Evolutionary conservation across 371 early-diverging fungal species (phyloP), one percentile per base, ranked within the genome.

Genomic region (Mucor ambiguus): DNA sequence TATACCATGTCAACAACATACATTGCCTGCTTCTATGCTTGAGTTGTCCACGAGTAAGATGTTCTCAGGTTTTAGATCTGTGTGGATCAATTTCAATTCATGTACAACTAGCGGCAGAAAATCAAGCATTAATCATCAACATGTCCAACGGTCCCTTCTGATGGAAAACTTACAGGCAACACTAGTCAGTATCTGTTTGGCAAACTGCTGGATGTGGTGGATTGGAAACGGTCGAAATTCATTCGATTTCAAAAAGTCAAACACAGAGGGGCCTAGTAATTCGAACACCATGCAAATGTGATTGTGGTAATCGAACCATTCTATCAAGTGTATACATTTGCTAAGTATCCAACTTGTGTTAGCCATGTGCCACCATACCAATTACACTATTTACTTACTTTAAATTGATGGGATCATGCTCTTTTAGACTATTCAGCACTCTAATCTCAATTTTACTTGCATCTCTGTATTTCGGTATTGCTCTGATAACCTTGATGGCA

Each of bases 281-380:
- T 94, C 96, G 81, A 98, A 98, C 49, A 96, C 96, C 96, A 98
- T 96, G 79, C 98, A 98, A 3, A 94, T 91, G 78, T 98, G 98
- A 73, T 93, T 93, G 46, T 90, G 85, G 76, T 88, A 89, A 67
- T 95, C 94, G 76, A 97, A 96, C 62, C 80, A 84, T 64, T 90
- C 87, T 52, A 88, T 73, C 44, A 97, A 74, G 55, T 92, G 94
- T 67, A 95, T 94, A 79, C 87, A 87, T 80, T 85, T 82, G 61
- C 87, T 87, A 71, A 5, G 62, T 18, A 18, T 41, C 6, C 12
- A 35, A 18, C 20, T 26, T 28, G 38, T 30, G 20, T 14, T 30
- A 41, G 24, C 6, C 10, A 6, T 29, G 30, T 30, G 30, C 16
- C 37, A 7, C 35, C 35, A 10, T 7, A 8, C 10, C 1, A 10